These are phyloP conservation scores for Mortierella sp. DNA, from an alignment of 371 early-diverging fungal species.

Conservation along the genomic window DNA sequence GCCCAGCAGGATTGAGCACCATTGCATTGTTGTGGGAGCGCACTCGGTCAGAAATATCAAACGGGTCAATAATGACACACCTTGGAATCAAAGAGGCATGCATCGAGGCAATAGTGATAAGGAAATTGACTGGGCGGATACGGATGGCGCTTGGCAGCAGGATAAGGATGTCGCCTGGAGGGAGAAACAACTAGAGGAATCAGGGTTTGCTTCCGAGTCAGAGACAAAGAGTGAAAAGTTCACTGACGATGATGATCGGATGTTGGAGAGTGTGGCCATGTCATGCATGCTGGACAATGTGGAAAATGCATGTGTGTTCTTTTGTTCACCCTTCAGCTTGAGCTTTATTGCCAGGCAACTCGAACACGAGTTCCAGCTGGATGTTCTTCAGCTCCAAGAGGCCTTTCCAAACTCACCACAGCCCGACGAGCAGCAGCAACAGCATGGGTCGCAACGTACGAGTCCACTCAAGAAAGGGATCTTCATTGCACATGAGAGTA, in stretches of 20 bases:
- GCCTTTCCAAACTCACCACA: constrained; percentile 11
- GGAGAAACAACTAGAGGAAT: constrained; percentile 20
- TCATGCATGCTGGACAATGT: constrained; percentile 63
- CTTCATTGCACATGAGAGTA: constrained; percentile 80
- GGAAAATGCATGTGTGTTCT: constrained; percentile 70
- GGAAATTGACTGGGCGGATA: constrained; percentile 32
- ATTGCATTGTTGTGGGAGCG: constrained; percentile 65
- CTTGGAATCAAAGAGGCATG: constrained; percentile 8
- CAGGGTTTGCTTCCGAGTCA: constrained; percentile 15
- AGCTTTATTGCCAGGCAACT: constrained; percentile 39
- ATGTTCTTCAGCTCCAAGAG: constrained; percentile 28
- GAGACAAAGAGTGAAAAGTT: constrained; percentile 39
- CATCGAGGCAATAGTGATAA: constrained; percentile 9
- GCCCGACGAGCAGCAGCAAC: background rate
- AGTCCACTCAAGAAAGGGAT: constrained; percentile 26
- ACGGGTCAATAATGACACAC: constrained; percentile 1
- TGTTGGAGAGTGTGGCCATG: constrained; percentile 70
- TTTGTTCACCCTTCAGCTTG: constrained; percentile 57
- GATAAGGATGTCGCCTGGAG: constrained; percentile 34
- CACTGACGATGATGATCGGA: constrained; percentile 67
- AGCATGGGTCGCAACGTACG: background rate
- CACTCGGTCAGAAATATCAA: constrained; percentile 64
- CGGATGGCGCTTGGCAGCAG: constrained; percentile 30
- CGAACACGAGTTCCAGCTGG: constrained; percentile 44
- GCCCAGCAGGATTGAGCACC: constrained; percentile 60